Percentiles rank a stretch among this genome's conserved stretches.
These are phyloP conservation scores for Candida maesae DNA, from an alignment of 805 yeast species.

Conservation along the genomic window DNA sequence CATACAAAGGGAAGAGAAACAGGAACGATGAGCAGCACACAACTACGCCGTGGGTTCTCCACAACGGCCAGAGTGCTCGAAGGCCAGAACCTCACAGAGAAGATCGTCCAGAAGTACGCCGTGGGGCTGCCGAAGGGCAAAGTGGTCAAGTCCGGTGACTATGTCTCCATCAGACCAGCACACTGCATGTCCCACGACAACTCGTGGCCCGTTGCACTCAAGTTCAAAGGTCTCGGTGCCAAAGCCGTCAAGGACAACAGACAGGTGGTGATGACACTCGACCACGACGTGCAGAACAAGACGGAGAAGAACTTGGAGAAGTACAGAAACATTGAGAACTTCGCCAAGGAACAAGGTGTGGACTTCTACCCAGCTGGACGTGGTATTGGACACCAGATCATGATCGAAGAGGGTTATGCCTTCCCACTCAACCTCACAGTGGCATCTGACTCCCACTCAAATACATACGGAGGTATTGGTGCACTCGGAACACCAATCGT, in stretches of 20 bases:
- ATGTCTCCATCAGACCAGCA: conserved; percentile 90
- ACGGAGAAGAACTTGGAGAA: conserved; percentile 83
- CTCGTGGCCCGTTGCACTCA: conserved; percentile 98
- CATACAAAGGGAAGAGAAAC: too few relatives aligned
- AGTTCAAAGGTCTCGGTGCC: conserved; percentile 94
- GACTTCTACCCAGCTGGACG: conserved; percentile 98
- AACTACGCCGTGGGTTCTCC: conserved; percentile 22
- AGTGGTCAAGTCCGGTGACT: conserved; percentile 83
- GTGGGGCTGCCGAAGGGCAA: conserved; percentile 79
- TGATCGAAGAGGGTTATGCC: conserved; percentile 99
- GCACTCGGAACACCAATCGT: conserved; percentile 96
- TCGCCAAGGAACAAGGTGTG: conserved; percentile 86
- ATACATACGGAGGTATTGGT: conserved; percentile 97
- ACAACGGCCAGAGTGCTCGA: conserved; percentile 13
- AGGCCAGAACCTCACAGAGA: conserved; percentile 86
- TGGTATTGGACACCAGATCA: conserved; percentile 98
- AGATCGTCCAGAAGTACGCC: conserved; percentile 90
- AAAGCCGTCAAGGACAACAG: conserved; percentile 73
- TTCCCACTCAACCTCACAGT: conserved; percentile 91
- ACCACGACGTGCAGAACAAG: conserved; percentile 97
- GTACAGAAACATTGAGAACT: conserved; percentile 82
- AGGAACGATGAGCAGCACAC: conserved; percentile 1
- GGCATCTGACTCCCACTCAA: conserved; percentile 97
- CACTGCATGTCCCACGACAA: conserved; percentile 99
- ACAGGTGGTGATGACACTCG: conserved; percentile 94